These are phyloP conservation scores for Mrakia hoshinonis DNA, from an alignment of 768 basidiomycete genomes.

Conservation along the genomic window DNA sequence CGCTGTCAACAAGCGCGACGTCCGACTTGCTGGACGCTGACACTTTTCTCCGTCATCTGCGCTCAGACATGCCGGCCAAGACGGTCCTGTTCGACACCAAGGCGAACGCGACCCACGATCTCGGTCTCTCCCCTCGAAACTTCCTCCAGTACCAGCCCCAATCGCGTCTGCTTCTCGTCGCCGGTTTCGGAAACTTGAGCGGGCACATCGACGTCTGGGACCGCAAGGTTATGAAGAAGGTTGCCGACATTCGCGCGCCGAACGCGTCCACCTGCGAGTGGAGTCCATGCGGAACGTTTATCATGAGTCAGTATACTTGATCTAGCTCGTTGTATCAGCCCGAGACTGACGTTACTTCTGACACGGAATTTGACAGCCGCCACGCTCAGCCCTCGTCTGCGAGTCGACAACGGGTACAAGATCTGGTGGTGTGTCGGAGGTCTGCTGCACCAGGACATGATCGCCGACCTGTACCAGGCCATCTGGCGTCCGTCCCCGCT, in stretches of 20 bases:
- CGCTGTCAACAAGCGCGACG: too few relatives aligned
- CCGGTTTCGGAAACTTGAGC: constrained; percentile 93
- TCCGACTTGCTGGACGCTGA: not conserved
- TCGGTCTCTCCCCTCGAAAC: constrained; percentile 81
- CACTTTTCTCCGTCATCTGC: not conserved
- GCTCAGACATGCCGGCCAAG: constrained; percentile 86
- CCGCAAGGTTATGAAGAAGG: constrained; percentile 70
- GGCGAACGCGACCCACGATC: constrained; percentile 77
- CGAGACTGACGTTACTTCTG: not conserved
- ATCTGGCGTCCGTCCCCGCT: constrained; percentile 69
- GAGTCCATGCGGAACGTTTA: constrained; percentile 85
- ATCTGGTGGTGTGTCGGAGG: constrained; percentile 87
- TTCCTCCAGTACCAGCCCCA: constrained; percentile 95
- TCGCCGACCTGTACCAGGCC: constrained; percentile 79
- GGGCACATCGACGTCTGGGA: constrained; percentile 91
- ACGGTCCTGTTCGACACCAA: constrained; percentile 84
- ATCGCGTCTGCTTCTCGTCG: constrained; percentile 72
- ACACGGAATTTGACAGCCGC: constrained; percentile 46
- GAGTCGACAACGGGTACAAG: constrained; percentile 96
- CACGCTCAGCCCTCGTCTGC: constrained; percentile 84
- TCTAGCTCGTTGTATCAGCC: not conserved
- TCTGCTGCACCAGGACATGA: constrained; percentile 69
- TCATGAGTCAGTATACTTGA: constrained; percentile 50
- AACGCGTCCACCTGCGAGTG: constrained; percentile 93
- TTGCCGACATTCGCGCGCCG: constrained; percentile 71